A percentile compares a stretch with the other conserved stretches of the same genome.
These are phyloP conservation scores for Lactarius sanguifluus DNA, from an alignment of 768 basidiomycete species.

Conservation along the genomic window DNA sequence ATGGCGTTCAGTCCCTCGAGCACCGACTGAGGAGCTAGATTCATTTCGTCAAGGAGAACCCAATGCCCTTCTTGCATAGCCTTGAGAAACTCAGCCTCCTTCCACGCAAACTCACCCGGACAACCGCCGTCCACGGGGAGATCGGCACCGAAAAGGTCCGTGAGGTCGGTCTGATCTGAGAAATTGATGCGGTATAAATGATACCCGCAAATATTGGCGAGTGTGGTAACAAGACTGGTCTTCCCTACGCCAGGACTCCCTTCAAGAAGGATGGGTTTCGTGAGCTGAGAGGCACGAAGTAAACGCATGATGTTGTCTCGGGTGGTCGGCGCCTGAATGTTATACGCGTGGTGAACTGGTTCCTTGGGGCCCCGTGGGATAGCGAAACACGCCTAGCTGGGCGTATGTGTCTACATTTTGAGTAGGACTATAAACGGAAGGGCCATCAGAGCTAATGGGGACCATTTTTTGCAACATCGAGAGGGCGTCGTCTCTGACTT, in stretches of 20 bases:
- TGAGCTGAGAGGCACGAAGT: slow-evolving; percentile 82
- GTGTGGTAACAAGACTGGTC: slow-evolving; percentile 86
- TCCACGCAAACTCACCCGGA: slow-evolving; percentile 95
- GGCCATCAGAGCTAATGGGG: slow-evolving; percentile 41
- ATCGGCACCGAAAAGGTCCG: slow-evolving; percentile 95
- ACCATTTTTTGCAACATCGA: slow-evolving; percentile 55
- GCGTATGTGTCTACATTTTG: slow-evolving; percentile 41
- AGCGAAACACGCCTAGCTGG: slow-evolving; percentile 73
- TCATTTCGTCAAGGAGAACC: slow-evolving; percentile 99
- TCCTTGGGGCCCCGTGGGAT: slow-evolving; percentile 57
- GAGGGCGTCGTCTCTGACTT: slow-evolving; percentile 60
- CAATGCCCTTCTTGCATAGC: slow-evolving; percentile 95
- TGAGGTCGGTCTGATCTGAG: slow-evolving; percentile 96
- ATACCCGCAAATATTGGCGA: slow-evolving; percentile 79
- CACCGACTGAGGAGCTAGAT: slow-evolving; percentile 93
- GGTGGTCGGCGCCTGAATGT: slow-evolving; percentile 86
- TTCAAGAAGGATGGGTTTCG: slow-evolving; percentile 91
- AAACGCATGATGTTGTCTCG: slow-evolving; percentile 85
- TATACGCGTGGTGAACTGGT: slow-evolving; percentile 53
- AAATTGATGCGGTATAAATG: slow-evolving; percentile 90
- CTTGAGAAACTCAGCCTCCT: slow-evolving; percentile 91
- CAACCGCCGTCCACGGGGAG: slow-evolving; percentile 89
- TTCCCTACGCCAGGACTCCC: slow-evolving; percentile 99
- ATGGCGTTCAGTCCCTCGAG: slow-evolving; percentile 96
- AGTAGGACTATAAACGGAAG: slow-evolving; percentile 33